Conservation (phyloP, 78 protist genomes). For the Dictyostelium purpureum region DNA sequence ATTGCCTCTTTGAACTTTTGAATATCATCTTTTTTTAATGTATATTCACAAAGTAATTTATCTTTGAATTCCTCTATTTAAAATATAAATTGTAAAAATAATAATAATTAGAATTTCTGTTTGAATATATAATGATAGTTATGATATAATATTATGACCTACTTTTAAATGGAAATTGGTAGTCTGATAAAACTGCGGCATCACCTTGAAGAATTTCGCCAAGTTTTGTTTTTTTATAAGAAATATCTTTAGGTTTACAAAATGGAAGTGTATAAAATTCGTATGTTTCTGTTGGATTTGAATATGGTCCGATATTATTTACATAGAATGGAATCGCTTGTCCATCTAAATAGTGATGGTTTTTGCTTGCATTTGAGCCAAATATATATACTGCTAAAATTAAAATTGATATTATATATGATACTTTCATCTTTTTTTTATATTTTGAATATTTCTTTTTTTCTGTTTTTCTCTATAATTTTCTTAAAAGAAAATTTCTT, state of each 20-base stretch:
- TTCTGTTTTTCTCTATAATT: too few relatives aligned
- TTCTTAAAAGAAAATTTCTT: too few relatives aligned
- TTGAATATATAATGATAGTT: not conserved
- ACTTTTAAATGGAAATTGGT: slow-evolving; percentile 78
- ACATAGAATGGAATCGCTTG: slow-evolving; percentile 84
- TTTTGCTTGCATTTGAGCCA: not conserved
- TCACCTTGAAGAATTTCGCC: slow-evolving; percentile 94
- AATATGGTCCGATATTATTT: slow-evolving; percentile 95
- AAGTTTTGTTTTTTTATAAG: slow-evolving; percentile 75
- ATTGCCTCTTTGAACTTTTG: slow-evolving; percentile 87
- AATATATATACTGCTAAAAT: not conserved
- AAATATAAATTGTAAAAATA: not conserved
- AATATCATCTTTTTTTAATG: slow-evolving; percentile 73
- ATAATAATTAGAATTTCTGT: not conserved
- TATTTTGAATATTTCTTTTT: too few relatives aligned
- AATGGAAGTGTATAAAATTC: slow-evolving; percentile 92
- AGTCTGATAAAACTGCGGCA: slow-evolving; percentile 80
- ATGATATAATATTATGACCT: not conserved
- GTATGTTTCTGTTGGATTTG: slow-evolving; percentile 96
- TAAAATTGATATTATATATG: too few relatives aligned
- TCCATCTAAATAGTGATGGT: slow-evolving; percentile 28
- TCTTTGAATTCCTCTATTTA: not conserved
- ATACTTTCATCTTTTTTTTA: not conserved
- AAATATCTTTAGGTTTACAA: slow-evolving; percentile 81
- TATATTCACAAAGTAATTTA: slow-evolving; percentile 82